Evolutionary conservation across 305 asterid species (phyloP), one percentile per base, ranked within the genome.

Genomic region (Euphrasia arctica): DNA sequence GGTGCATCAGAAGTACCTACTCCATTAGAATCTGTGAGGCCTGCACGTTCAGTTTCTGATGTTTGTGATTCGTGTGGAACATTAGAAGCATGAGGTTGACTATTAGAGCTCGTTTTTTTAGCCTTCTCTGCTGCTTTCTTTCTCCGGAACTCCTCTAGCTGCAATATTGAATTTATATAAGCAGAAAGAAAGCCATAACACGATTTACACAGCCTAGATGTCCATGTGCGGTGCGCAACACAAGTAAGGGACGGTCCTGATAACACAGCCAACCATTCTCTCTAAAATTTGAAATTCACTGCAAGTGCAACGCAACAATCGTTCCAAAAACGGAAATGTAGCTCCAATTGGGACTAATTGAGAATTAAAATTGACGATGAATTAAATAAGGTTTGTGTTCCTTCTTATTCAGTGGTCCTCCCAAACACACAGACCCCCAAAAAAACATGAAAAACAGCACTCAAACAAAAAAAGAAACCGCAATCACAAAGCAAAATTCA

Each of bases 141-240:
- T 74, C 83, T 80, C 29, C 98, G 99, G 65, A 83, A 94, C 80
- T 88, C 99, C 82, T 85, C 98, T 54, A 94, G 81, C 99, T 94
- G 89, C 67, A 70, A 64, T 56, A 34, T 22, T 42, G 18, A 61
- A 54, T 52, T 29, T 10, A 65, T 12, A 63, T 10, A 27, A 55
- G 48, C 54, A 64, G 60, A 65, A 66, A 66, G 66, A 47, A 22
- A 55, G 4, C 13, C 31, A 25, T 1, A 29, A 58, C 7, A 11
- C 41, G 22, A 68, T 39, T 43, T 7, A 55, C 15, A 69, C 63
- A 48, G 14, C 25, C 42, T 61, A 31, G 50, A n/a, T 52, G 32
- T 64, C 14, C 34, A 47, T 51, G 36, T 36, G 42, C 34, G 58
- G 12, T 10, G 62, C 28, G 29, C 54, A 67, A 13, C 1, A 5